A percentile compares a stretch with the other conserved stretches of the same genome.
phyloP scores from a whole-genome alignment of 495 filamentous ascomycete species.

The Penicillium soppii region DNA sequence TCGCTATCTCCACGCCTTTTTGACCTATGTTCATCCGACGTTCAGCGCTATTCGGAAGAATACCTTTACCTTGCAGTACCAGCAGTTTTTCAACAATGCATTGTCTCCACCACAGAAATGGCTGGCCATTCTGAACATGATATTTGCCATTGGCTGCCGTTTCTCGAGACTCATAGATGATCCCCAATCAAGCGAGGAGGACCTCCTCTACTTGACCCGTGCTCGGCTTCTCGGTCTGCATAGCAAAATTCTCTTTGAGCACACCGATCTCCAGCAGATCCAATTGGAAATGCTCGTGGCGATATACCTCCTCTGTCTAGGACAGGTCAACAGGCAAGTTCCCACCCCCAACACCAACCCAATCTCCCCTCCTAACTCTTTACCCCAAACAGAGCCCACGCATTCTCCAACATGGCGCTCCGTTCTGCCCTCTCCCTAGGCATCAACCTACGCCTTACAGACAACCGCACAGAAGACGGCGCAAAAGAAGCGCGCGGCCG shows the following conservation, averaged over 20 bases:
- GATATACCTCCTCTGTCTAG: constrained; percentile 58
- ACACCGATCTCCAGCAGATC: constrained; percentile 59
- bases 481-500: constrained; percentile 60
- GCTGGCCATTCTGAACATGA: constrained; percentile 61
- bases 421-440: constrained; percentile 58
- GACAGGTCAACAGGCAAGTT: constrained; percentile 60
- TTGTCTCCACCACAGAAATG: constrained; percentile 40
- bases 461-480: constrained; percentile 40
- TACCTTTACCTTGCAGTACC: constrained; percentile 43
- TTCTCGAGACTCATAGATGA: constrained; percentile 44
- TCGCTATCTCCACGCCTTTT: constrained; percentile 52
- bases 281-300: constrained; percentile 54
- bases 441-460: constrained; percentile 58
- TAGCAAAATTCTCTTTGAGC: constrained; percentile 49
- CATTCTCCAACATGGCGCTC: constrained; percentile 57
- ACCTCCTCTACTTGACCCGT: constrained; percentile 56
- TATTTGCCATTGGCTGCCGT: constrained; percentile 62
- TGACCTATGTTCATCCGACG: constrained; percentile 54
- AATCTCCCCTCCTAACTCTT: too few relatives aligned
- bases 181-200: constrained; percentile 43
- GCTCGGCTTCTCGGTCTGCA: constrained; percentile 54
- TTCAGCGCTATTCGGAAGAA: constrained; percentile 55
- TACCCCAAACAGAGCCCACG: constrained; percentile 55
- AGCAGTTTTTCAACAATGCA: constrained; percentile 26
- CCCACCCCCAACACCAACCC: not conserved